Percentiles rank a stretch among this genome's conserved stretches.
phyloP scores from a whole-genome alignment of 345 rosid genomes.

The Camelina neglecta region DNA sequence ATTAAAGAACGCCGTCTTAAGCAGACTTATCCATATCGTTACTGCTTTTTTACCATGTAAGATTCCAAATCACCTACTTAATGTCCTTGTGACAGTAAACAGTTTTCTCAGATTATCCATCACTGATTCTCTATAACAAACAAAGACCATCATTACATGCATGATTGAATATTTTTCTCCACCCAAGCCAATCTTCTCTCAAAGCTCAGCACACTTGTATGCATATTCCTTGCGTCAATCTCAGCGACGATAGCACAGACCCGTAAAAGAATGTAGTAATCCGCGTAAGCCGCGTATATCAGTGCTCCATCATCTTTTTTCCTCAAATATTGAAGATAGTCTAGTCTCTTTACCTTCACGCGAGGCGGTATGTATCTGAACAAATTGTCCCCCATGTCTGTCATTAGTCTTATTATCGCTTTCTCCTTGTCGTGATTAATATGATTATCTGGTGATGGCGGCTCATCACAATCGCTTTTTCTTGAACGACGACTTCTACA shows the following conservation, averaged over 20 bases:
- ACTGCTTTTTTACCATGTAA: no score
- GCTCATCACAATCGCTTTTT: slow-evolving; percentile 40
- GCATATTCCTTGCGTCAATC: not conserved
- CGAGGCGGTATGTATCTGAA: not conserved
- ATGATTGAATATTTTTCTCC: not conserved
- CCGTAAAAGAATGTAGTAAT: not conserved
- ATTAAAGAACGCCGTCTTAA: no score
- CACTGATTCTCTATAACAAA: no score
- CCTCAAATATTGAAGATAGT: not conserved
- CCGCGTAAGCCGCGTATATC: not conserved
- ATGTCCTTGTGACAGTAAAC: no score
- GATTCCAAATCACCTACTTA: no score
- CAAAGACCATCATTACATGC: not conserved
- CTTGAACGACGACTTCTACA: not conserved
- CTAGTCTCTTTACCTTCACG: not conserved
- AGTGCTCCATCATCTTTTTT: not conserved
- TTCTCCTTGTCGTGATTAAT: not conserved
- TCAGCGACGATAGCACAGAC: not conserved
- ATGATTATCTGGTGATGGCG: not conserved
- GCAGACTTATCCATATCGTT: no score
- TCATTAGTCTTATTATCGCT: not conserved
- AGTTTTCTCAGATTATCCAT: no score
- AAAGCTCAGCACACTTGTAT: not conserved
- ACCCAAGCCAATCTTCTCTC: not conserved
- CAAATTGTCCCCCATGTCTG: not conserved